Evolutionary conservation across 176 grass and related monocot genomes (phyloP).

Genomic region (Raddia guianensis): DNA sequence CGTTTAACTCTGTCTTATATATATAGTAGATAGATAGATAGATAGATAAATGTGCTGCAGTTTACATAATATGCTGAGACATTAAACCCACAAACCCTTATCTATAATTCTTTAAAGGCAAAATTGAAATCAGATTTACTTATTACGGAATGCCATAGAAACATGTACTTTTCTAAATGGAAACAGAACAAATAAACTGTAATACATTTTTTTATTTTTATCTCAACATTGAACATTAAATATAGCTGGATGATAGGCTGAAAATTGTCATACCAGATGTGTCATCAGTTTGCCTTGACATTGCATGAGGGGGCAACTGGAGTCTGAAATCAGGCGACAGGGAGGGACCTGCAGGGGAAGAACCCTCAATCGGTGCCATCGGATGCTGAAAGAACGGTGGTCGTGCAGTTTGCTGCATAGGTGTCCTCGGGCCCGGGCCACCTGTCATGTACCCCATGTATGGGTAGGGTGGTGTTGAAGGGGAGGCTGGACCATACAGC

Average conservation of each 20-base stretch:
- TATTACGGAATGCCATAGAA: neutral
- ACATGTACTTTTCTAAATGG: neutral
- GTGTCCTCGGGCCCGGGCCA: conserved; percentile 41
- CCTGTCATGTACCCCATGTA: conserved; percentile 59
- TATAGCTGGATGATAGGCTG: neutral
- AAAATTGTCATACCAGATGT: conserved; percentile 46
- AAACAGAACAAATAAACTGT: neutral
- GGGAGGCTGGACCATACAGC: conserved; percentile 60
- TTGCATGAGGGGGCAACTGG: conserved; percentile 66
- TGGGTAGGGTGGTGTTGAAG: conserved; percentile 57
- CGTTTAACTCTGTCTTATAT: too few relatives aligned
- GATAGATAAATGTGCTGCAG: neutral
- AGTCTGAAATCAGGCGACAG: conserved; percentile 69
- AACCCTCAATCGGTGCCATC: conserved; percentile 45
- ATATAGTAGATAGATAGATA: too few relatives aligned
- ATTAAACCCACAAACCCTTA: neutral
- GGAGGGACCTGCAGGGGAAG: conserved; percentile 47
- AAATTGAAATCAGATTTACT: neutral
- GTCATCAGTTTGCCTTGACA: conserved; percentile 50
- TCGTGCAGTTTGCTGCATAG: conserved; percentile 41
- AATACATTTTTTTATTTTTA: neutral
- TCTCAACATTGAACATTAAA: neutral
- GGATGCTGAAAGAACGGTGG: conserved; percentile 56
- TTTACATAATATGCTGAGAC: neutral
- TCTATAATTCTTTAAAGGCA: neutral